Conservation (phyloP, 805 yeast species). For the Maudiozyma serrabonitensis region DNA sequence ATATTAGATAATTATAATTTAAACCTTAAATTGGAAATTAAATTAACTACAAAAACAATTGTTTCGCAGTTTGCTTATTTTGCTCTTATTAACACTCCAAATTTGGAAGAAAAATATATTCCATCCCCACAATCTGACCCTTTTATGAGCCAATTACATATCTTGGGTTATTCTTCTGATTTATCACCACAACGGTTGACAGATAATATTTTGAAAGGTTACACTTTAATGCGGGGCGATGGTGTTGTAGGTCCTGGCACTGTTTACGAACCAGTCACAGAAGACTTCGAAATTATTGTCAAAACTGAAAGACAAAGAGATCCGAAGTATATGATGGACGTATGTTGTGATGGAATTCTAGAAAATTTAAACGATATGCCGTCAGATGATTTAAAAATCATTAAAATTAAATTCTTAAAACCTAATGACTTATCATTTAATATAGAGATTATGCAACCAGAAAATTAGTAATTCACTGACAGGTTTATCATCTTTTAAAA, state of each 20-base stretch:
- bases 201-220: constrained; percentile 22
- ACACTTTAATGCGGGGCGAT: constrained; percentile 9
- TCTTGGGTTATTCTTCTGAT: constrained; percentile 17
- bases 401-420: constrained; percentile 8
- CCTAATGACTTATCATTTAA: constrained; percentile 1
- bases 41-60: neutral
- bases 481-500: neutral
- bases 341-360: constrained; percentile 27
- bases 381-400: neutral
- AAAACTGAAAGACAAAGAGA: constrained; percentile 1
- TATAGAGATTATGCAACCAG: neutral
- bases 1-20: constrained; percentile 36
- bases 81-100: constrained; percentile 22
- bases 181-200: constrained; percentile 8
- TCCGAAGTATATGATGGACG: constrained; percentile 12
- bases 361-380: constrained; percentile 12
- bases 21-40: constrained; percentile 7
- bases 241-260: constrained; percentile 8
- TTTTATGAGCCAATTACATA: constrained; percentile 13
- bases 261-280: constrained; percentile 10
- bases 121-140: constrained; percentile 26
- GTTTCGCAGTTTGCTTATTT: constrained; percentile 18
- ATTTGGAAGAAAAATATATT: constrained; percentile 20
- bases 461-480: neutral
- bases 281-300: constrained; percentile 12